Percentiles rank a stretch among this genome's conserved stretches.
These are phyloP conservation scores for Ostreobium quekettii DNA, from an alignment of 139 green algal species.

Conservation along the genomic window DNA sequence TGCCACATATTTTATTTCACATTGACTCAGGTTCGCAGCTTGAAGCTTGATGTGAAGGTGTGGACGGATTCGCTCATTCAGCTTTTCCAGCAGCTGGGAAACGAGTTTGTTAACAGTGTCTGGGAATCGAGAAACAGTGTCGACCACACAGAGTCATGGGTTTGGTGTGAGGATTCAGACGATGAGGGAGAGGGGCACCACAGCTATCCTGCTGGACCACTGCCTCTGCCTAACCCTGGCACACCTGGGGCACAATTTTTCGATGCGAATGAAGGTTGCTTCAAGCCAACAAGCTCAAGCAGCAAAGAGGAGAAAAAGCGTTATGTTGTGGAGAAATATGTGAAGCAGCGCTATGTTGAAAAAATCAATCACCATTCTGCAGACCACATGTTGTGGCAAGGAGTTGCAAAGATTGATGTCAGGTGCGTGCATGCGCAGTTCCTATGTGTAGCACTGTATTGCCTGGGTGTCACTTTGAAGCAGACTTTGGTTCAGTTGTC, in stretches of 20 bases:
- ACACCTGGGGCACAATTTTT: neutral
- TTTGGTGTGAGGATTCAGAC: neutral
- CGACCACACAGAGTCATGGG: neutral
- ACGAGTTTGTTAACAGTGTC: slow-evolving; percentile 35
- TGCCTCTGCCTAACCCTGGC: neutral
- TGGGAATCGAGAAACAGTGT: slow-evolving; percentile 25
- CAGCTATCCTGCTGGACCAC: neutral
- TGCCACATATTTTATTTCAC: too few relatives aligned
- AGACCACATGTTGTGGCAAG: neutral
- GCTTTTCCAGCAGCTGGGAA: slow-evolving; percentile 54
- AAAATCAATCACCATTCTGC: neutral
- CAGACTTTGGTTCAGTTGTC: neutral
- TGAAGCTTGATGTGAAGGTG: slow-evolving; percentile 64
- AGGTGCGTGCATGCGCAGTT: too few relatives aligned
- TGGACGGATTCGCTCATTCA: slow-evolving; percentile 41
- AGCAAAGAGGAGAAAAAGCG: slow-evolving; percentile 13
- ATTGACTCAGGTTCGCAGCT: slow-evolving; percentile 64
- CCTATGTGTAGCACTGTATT: neutral
- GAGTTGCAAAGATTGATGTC: neutral
- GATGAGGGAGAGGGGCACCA: neutral
- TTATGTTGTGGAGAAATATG: slow-evolving; percentile 27
- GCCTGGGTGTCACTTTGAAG: neutral
- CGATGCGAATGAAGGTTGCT: neutral
- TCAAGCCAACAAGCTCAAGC: slow-evolving; percentile 4
- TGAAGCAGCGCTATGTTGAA: slow-evolving; percentile 10